Evolutionary conservation across 2,329 filamentous ascomycete genomes (phyloP), one percentile per base, ranked within the genome.

Genomic region (Pseudogymnoascus sp.): DNA sequence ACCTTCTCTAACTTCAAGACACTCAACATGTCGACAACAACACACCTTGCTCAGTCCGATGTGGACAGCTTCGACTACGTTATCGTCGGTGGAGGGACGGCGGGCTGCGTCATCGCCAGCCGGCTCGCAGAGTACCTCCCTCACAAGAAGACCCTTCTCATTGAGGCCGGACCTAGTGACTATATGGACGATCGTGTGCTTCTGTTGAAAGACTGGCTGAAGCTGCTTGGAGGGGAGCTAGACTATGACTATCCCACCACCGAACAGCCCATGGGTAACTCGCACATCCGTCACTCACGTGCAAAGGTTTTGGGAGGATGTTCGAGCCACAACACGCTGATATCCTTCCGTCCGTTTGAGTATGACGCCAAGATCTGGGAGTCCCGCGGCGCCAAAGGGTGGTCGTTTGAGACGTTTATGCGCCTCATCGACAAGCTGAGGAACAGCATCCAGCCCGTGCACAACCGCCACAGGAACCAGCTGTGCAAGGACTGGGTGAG

Each of bases 281-380:
- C 90, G 64, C 84, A 91, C 78, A 96, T 96, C 78, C 87, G 91
- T 68, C 92, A 96, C 79, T 96, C 92, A 13, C 88, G 92, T 67
- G 92, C 92, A 67, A 96, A 96, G 80, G 91, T 96, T 40, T 83
- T 96, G 31, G 92, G 92, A 69, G 92, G 92, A 69, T 96, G 92
- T 82, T 96, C 91, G 50, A 93, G 89, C 65, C 92, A 96, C 82
- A 96, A 96, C 78, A 96, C 92, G 19, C 82, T 96, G 71, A 96
- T 96, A 76, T 95, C 90, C 17, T 96, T 96, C 84, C 86, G 91
- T 26, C 91, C 92, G 7, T 96, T 96, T 73, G 86, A 92, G 76
- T 93, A 96, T 76, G 92, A 96, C 76, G 85, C 90, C 78, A 83
- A 90, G 73, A 83, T 90, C 70, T 96, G 92, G 92, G 87, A 93